These are phyloP conservation scores for Fraxinus angustifolia DNA, from an alignment of 305 asterid species.

Conservation along the genomic window DNA sequence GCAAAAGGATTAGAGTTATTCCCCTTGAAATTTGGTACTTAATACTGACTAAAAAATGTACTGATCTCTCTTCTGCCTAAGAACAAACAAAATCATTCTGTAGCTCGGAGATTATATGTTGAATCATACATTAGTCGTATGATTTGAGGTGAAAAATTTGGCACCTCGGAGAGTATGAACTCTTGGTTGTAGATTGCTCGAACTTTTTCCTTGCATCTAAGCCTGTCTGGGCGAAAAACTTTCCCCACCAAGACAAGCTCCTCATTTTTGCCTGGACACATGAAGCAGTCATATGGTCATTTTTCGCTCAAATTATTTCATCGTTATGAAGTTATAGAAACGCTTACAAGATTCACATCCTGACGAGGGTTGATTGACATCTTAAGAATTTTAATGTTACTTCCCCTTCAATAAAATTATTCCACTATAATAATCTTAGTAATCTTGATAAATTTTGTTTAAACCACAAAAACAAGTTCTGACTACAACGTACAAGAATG, in stretches of 20 bases:
- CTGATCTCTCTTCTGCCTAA: not conserved
- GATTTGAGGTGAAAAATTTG: constrained; percentile 49
- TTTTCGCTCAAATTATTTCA: not conserved
- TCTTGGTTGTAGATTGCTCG: constrained; percentile 32
- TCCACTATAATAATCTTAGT: not conserved
- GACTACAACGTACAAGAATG: not conserved
- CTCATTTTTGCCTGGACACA: constrained; percentile 44
- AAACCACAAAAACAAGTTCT: not conserved
- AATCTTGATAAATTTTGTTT: not conserved
- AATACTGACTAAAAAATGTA: not conserved
- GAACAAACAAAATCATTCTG: not conserved
- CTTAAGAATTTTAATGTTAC: not conserved
- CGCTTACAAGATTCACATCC: not conserved
- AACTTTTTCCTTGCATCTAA: constrained; percentile 39
- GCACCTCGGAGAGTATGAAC: constrained; percentile 32
- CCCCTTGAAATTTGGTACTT: not conserved
- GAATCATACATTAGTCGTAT: constrained; percentile 22
- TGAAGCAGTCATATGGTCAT: not conserved
- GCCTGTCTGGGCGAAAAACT: constrained; percentile 40
- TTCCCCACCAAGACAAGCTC: constrained; percentile 47
- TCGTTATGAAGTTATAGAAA: not conserved
- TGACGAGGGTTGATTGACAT: not conserved
- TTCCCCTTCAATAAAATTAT: not conserved
- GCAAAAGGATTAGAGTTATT: not conserved
- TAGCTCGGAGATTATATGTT: not conserved